Base-by-base conservation (phyloP, 495 filamentous ascomycete genomes). In the Penicillium steckii region DNA sequence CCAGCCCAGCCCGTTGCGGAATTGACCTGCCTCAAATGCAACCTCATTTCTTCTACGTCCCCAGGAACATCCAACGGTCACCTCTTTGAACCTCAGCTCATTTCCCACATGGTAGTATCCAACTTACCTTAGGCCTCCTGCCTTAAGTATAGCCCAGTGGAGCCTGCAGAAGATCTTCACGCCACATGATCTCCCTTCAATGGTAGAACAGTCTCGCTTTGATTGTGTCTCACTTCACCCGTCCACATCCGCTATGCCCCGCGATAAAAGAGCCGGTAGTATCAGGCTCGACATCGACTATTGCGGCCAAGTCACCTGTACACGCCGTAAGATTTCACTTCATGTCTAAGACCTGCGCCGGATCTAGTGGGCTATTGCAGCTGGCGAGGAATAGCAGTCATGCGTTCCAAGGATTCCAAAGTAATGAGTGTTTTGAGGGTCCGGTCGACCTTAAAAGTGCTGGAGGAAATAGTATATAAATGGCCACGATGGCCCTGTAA, bases 281-380 rank as follows among this genome's bases (percentile, higher is more conserved):
- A 48, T 44, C 45, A n/a, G 30, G 22, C 24, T 35, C 29, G 19
- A 22, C 13, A 19, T 21, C 51, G 17, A 44, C 53, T 10, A 24
- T 38, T 33, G 22, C 48, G 22, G 48, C 10, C 10, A 17, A 15
- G 22, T 48, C 40, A 40, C 15, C 7, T 6, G 18, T 46, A 15
- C 15, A 2, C 23, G 25, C 27, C 30, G 35, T 29, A 15, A 49
- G 24, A 29, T 53, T 51, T 27, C 44, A 24, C 46, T 44, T 33
- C 9, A 21, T 53, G 40, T 63, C 62, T 62, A 38, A 63, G 54
- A 65, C 60, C 48, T 65, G 55, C 53, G 48, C 46, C 40, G 19
- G 37, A 48, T 35, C 25, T 32, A 49, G 35, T 29, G n/a, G 15
- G 18, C 27, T 25, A 30, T 45, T 13, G 19, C 38, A 22, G 38